Evolutionary conservation across 768 basidiomycete species (phyloP), one percentile per base, ranked within the genome.

Genomic region (Rhodotorula diobovata): DNA sequence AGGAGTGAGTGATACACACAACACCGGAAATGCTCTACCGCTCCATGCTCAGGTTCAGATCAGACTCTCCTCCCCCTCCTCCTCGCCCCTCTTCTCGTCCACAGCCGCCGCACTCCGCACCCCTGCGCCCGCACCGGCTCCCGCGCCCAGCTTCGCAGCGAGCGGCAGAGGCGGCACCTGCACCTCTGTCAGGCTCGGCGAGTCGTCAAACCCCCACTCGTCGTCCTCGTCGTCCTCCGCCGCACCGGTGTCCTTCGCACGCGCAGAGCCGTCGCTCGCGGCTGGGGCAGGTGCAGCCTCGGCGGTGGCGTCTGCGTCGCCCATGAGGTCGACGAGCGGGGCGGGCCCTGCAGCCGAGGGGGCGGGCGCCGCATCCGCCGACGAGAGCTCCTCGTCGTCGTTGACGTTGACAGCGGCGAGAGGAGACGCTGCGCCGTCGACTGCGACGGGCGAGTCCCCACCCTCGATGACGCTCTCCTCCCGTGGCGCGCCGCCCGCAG

Each of bases 41-140:
- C 43, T n/a, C n/a, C n/a, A n/a, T n/a, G 43, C 18, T 43, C 43
- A 12, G 8, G 11, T 28, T 20, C 34, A 35, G 55, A 35, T 53
- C n/a, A 53, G 16, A n/a, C 51, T 53, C 51, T 53, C n/a, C 57
- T 30, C 25, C 3, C 28, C 28, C 14, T 32, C 28, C 61, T 57
- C 53, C 51, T 11, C n/a, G 14, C 54, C 34, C 21, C 28, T 12
- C 55, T 46, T 25, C n/a, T n/a, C 37, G 21, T 37, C 46, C 18
- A 9, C 55, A 16, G 16, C 32, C 15, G n/a, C 61, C 61, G 65
- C 66, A 39, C 6, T 35, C 6, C 59, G 66, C 56, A 28, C 56
- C 25, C 67, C 45, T 21, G 5, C 45, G 18, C 4, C 45, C 16
- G 62, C 61, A 66, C 70, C n/a, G n/a, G n/a, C n/a, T n/a, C n/a